Percentiles rank a stretch among this genome's conserved stretches.
Conservation (phyloP, 2,329 filamentous ascomycete species). For the Aspergillus pseudotamarii region DNA sequence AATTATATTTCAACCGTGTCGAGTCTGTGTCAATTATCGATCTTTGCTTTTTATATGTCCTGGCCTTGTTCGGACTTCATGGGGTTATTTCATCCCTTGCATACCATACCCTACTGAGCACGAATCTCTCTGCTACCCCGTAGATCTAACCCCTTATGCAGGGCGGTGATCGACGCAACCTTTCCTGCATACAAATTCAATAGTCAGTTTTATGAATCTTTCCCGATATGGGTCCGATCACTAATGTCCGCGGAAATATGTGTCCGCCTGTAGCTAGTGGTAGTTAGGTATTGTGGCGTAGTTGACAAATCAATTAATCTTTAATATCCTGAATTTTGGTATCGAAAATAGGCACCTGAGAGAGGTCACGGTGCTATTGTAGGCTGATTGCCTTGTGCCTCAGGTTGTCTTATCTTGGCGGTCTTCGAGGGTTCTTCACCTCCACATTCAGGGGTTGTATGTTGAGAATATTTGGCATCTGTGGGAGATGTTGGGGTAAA, state of each 20-base stretch:
- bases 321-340: accelerated
- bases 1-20: neutral
- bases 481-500: too few relatives aligned
- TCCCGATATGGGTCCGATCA: neutral
- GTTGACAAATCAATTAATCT: neutral
- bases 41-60: neutral
- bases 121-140: neutral
- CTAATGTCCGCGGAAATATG: neutral
- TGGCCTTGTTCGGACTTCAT: neutral
- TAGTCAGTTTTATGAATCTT: neutral
- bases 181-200: neutral
- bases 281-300: neutral
- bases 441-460: neutral
- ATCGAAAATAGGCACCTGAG: neutral
- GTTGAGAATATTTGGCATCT: neutral
- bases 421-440: neutral
- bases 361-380: neutral
- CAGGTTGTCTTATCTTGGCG: neutral
- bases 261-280: neutral
- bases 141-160: neutral
- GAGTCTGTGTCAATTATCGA: neutral
- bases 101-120: neutral
- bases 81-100: neutral
- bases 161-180: neutral
- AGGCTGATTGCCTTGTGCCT: neutral